Evolutionary conservation across 2,329 filamentous ascomycete genomes (phyloP), one percentile per base, ranked within the genome.

Genomic region (Fusarium longipes): DNA sequence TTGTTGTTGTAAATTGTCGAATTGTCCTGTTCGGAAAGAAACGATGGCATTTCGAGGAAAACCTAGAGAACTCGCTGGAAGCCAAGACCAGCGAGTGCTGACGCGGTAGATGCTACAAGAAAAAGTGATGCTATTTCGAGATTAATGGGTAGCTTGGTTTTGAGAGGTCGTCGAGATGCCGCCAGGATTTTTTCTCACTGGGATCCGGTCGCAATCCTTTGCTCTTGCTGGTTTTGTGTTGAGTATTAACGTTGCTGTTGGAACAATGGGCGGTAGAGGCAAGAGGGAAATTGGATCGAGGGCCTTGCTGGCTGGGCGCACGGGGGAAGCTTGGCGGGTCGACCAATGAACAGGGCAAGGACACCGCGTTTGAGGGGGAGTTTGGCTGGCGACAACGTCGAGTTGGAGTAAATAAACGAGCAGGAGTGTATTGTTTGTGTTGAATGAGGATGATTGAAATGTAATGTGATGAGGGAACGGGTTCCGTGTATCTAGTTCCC

Each of bases 1-100:
- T 80, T 77, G 60, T 77, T 77, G 57, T 76, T 78, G 72, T 81
- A 81, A 67, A 79, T 77, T 67, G 77, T 77, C 68, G 78, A 77
- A 76, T 76, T 79, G 64, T 81, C 77, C 62, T 80, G 77, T 76
- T 84, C 79, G 75, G 80, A 79, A 68, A 86, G 74, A 75, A 85
- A 86, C 68, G 84, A 85, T 79, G 84, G 84, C 84, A 87, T 87
- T 71, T 77, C 77, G 76, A 81, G 76, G 58, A 60, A 40, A 76
- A 40, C 44, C 75, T 51, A 27, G 33, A 20, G 45, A 60, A 54
- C 63, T 71, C 70, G 48, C 70, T 64, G 58, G 72, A 57, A 44
- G 68, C 55, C 59, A 60, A 62, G 48, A 65, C 68, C 68, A 67
- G 64, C 68, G 64, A 72, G 71, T 54, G 68, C 56, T 63, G 64